A percentile compares a stretch with the other conserved stretches of the same genome.
phyloP scores from a whole-genome alignment of 176 grass and related monocot genomes.

The Zoysia pacifica region DNA sequence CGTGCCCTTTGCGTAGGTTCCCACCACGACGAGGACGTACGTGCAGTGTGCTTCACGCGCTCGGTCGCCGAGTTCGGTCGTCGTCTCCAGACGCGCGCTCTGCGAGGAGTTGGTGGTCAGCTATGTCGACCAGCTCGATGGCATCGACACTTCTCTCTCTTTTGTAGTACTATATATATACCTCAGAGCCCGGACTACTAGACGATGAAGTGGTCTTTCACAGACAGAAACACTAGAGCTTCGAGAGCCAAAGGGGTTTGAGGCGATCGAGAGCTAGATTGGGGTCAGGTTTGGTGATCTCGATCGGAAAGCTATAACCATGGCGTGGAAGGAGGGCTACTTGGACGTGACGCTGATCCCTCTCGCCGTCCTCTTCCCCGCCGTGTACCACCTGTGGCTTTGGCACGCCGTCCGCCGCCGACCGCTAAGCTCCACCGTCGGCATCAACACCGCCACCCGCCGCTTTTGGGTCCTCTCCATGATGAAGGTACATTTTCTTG shows the following conservation, averaged over 20 bases:
- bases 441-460: slow-evolving; percentile 65
- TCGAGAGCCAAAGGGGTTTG: too few relatives aligned
- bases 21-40: slow-evolving; percentile 24
- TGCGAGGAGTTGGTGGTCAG: background rate
- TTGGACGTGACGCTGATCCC: slow-evolving; percentile 79
- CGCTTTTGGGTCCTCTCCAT: slow-evolving; percentile 73
- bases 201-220: background rate
- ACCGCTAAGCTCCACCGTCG: slow-evolving; percentile 64
- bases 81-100: background rate
- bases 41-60: slow-evolving; percentile 27
- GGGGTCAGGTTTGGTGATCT: background rate
- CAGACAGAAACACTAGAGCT: background rate
- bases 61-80: background rate
- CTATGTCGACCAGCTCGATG: background rate
- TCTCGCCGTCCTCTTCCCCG: slow-evolving; percentile 50
- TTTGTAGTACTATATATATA: slow-evolving; percentile 11
- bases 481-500: slow-evolving; percentile 58
- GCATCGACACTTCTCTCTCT: background rate
- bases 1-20: slow-evolving; percentile 33
- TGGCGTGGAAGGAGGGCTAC: slow-evolving; percentile 64
- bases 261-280: too few relatives aligned
- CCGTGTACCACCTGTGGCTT: slow-evolving; percentile 77
- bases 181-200: background rate
- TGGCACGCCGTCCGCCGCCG: slow-evolving; percentile 46
- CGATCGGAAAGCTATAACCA: background rate